Evolutionary conservation across 106 monocot genomes (phyloP).

Genomic region (Dendrobium officinale): DNA sequence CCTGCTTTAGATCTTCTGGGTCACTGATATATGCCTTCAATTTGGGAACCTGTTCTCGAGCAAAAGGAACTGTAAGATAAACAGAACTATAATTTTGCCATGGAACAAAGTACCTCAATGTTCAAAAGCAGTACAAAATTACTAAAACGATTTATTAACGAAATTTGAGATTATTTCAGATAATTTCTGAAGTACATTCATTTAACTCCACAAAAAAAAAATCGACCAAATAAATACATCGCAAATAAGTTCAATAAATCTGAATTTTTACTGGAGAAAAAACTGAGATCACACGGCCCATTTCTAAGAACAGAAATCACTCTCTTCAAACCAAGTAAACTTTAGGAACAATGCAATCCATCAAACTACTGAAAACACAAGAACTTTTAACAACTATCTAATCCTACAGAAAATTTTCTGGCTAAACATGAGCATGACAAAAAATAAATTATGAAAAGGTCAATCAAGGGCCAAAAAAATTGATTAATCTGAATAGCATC

Average conservation of each 20-base stretch:
- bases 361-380: not conserved
- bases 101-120: not conserved
- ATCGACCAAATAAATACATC: not conserved
- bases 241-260: not conserved
- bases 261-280: not conserved
- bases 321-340: not conserved
- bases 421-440: not conserved
- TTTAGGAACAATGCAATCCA: not conserved
- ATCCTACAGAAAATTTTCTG: not conserved
- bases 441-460: not conserved
- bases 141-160: not conserved
- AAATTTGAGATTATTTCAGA: not conserved
- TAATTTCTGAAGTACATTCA: not conserved
- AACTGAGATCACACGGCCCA: not conserved
- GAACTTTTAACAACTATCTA: not conserved
- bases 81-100: not conserved
- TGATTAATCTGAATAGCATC: not conserved
- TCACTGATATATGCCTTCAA: slow-evolving; percentile 95
- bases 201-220: not conserved
- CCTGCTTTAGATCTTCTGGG: slow-evolving; percentile 86
- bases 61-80: slow-evolving; percentile 27
- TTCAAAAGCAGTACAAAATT: not conserved
- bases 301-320: not conserved
- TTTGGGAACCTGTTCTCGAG: slow-evolving; percentile 82
- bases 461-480: not conserved